phyloP scores from a whole-genome alignment of 495 filamentous ascomycete genomes.

The Terfezia boudieri region DNA sequence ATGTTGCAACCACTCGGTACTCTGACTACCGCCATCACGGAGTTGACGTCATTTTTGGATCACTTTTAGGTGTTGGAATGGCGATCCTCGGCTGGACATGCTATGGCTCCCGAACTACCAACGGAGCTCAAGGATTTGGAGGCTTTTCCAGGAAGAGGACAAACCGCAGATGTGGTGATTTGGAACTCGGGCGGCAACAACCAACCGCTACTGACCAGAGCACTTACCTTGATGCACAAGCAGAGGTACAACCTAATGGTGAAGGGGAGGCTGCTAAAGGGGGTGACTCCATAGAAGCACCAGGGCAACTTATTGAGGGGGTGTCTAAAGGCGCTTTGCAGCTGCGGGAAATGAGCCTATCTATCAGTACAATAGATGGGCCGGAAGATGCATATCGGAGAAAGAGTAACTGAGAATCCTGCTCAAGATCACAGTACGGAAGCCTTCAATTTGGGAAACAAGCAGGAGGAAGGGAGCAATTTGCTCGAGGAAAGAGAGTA shows the following conservation, averaged over 20 bases:
- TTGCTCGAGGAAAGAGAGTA: too few species aligned
- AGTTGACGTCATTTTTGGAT: conserved; percentile 70
- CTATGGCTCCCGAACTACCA: not conserved
- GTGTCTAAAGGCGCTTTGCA: not conserved
- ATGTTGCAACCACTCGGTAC: conserved; percentile 35
- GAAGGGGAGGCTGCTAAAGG: too few species aligned
- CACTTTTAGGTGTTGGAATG: conserved; percentile 31
- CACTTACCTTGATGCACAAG: not conserved
- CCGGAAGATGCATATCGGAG: not conserved
- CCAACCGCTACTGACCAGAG: not conserved
- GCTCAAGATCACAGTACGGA: not conserved
- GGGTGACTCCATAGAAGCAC: not conserved
- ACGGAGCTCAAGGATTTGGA: not conserved
- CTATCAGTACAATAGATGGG: not conserved
- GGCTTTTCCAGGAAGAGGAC: not conserved
- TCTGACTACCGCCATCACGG: conserved; percentile 75
- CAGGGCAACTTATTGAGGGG: not conserved
- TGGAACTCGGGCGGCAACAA: not conserved
- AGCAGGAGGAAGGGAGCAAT: too few species aligned
- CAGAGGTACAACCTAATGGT: not conserved
- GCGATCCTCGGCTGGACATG: not conserved
- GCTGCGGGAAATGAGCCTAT: not conserved
- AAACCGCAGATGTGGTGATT: not conserved
- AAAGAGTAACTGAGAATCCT: not conserved
- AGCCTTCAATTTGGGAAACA: too few species aligned